Evolutionary conservation across 2,329 filamentous ascomycete species (phyloP), one percentile per base, ranked within the genome.

Genomic region (Neonectria sp.): DNA sequence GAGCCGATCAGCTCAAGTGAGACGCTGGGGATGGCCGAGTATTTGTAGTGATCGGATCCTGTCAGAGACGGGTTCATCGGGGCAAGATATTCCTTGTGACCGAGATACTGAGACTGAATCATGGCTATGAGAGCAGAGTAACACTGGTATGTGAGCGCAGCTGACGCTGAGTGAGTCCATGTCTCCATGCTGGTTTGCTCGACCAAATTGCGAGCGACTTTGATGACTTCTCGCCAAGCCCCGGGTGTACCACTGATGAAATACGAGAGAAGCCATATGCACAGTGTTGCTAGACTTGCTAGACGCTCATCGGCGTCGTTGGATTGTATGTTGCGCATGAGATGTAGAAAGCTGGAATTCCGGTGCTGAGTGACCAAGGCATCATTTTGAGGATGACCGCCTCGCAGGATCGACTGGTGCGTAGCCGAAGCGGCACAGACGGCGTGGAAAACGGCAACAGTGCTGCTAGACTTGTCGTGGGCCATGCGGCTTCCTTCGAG

Each of bases 171-270:
- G n/a, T 45, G 40, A 45, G 40, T 45, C 40, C 40, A 45, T 8
- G 40, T 45, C n/a, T 45, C 40, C 40, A 21, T 45, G 40, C 40
- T 45, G 40, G 40, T 45, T 45, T 45, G 40, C 40, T 45, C n/a
- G 1, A 45, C n/a, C 40, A 45, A 21, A n/a, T 45, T 24, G 9
- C 40, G 40, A 45, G 40, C 40, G 4, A 45, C 40, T n/a, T 45
- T 45, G 3, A 45, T 45, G 4, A 45, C n/a, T 45, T 45, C 40
- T 5, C 40, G 40, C 40, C 40, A 45, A 5, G 40, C 40, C 4
- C n/a, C 40, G n/a, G 40, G 40, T 2, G 40, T 9, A 13, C 40
- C 40, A 13, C 40, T 45, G n/a, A 45, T 45, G n/a, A 45, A 45
- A 12, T 24, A 12, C 6, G 40, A 21, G 9, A 45, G 40, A 21